phyloP scores from a whole-genome alignment of 2,329 filamentous ascomycete species.

The Verticillium nubilum region DNA sequence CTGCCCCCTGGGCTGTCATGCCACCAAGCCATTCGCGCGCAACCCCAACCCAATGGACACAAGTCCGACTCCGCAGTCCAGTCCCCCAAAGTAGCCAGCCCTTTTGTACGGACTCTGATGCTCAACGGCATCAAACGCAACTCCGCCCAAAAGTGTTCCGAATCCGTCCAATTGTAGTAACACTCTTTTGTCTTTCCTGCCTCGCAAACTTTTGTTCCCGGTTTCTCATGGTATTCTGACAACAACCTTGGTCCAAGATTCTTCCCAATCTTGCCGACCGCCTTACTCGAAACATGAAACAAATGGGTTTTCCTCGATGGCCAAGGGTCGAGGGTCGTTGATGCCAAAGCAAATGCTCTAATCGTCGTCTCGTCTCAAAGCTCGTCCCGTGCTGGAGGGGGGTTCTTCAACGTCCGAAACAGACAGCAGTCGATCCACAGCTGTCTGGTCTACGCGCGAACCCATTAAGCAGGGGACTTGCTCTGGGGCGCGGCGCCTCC shows the following conservation, averaged over 20 bases:
- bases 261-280: slow-evolving; percentile 34
- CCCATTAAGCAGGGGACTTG: slow-evolving; percentile 54
- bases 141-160: slow-evolving; percentile 18
- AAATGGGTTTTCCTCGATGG: slow-evolving; percentile 17
- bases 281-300: slow-evolving; percentile 24
- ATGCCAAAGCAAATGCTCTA: slow-evolving; percentile 29
- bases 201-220: slow-evolving; percentile 30
- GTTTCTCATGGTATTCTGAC: slow-evolving; percentile 17
- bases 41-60: slow-evolving; percentile 1
- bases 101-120: slow-evolving; percentile 13
- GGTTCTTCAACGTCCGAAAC: background rate
- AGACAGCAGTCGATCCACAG: slow-evolving; percentile 2
- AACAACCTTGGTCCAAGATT: slow-evolving; percentile 29
- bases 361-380: slow-evolving; percentile 38
- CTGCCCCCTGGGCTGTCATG: background rate
- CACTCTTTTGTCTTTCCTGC: slow-evolving; percentile 36
- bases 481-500: slow-evolving; percentile 49
- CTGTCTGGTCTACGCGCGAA: slow-evolving; percentile 11
- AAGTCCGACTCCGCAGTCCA: background rate
- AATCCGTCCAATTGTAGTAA: slow-evolving; percentile 19
- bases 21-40: background rate
- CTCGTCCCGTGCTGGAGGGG: slow-evolving; percentile 17
- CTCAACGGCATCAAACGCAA: slow-evolving; percentile 19
- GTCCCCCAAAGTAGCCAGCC: slow-evolving; percentile 10
- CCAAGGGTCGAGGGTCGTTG: slow-evolving; percentile 26